These are phyloP conservation scores for Hanseniaspora occidentalis DNA, from an alignment of 805 yeast species.

Conservation along the genomic window DNA sequence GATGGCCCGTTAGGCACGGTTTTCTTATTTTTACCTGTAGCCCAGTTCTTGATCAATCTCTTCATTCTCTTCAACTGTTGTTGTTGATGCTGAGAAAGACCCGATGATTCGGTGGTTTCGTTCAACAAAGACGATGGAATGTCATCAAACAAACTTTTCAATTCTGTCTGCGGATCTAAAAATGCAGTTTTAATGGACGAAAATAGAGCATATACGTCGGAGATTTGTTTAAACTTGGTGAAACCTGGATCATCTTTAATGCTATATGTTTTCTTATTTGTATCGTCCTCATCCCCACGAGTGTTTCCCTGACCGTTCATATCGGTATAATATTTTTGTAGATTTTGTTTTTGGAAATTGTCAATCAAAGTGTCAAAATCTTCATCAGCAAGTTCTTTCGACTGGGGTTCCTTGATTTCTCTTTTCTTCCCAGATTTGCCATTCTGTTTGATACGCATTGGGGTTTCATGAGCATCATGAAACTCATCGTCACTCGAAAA, in stretches of 20 bases:
- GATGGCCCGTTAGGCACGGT: slow-evolving; percentile 52
- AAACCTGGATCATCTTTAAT: slow-evolving; percentile 17
- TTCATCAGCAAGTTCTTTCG: slow-evolving; percentile 27
- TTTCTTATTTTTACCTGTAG: slow-evolving; percentile 30
- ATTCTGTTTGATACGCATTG: no score
- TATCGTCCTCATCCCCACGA: slow-evolving; percentile 14
- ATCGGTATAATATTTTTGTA: slow-evolving; percentile 12
- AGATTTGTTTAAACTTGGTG: slow-evolving; percentile 11
- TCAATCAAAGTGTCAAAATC: slow-evolving; percentile 45
- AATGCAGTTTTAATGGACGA: background rate
- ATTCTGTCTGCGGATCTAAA: slow-evolving; percentile 68
- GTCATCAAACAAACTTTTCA: slow-evolving; percentile 57
- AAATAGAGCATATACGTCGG: slow-evolving; percentile 4
- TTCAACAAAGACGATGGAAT: slow-evolving; percentile 54
- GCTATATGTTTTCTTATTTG: slow-evolving; percentile 19
- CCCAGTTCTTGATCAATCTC: slow-evolving; percentile 66
- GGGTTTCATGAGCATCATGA: no score
- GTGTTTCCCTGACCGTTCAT: slow-evolving; percentile 5
- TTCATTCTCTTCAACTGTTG: slow-evolving; percentile 43
- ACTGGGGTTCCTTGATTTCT: slow-evolving; percentile 10
- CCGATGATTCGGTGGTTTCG: slow-evolving; percentile 39
- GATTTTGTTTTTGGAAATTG: slow-evolving; percentile 26
- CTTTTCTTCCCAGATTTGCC: no score
- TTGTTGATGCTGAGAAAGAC: slow-evolving; percentile 50
- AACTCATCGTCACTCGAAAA: no score